These are phyloP conservation scores for Cystobasidium slooffiae DNA, from an alignment of 1,284 basidiomycete genomes.

Conservation along the genomic window DNA sequence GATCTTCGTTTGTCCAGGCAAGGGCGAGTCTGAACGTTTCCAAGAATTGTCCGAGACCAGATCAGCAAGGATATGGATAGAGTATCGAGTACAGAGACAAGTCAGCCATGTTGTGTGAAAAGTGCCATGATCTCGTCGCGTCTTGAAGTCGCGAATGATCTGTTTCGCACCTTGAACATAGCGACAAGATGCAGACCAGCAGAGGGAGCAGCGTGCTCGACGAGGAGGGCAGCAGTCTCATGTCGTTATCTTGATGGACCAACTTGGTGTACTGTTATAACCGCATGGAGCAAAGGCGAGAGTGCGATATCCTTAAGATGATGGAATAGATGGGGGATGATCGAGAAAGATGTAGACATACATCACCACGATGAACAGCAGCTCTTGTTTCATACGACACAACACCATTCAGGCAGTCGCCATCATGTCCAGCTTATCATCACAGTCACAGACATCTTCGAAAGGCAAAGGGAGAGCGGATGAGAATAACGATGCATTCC, in stretches of 20 bases:
- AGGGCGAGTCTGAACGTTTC: slow-evolving; percentile 40
- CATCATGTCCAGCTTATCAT: neutral
- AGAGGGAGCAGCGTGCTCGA: slow-evolving; percentile 8
- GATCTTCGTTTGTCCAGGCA: slow-evolving; percentile 53
- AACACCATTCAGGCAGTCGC: neutral
- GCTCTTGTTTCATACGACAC: neutral
- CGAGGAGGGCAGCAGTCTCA: slow-evolving; percentile 3
- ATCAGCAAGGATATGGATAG: neutral
- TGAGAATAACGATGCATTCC: neutral
- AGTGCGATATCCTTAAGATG: too few species aligned
- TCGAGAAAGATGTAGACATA: too few species aligned
- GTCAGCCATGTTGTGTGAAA: neutral
- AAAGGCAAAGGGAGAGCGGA: slow-evolving; percentile 21
- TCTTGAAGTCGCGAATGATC: neutral
- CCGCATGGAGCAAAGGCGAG: too few species aligned
- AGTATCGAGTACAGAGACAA: neutral
- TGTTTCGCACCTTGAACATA: slow-evolving; percentile 17
- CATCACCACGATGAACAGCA: too few species aligned
- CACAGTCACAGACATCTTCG: neutral
- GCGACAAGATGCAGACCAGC: slow-evolving; percentile 13
- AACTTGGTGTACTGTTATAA: neutral
- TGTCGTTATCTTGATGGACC: neutral
- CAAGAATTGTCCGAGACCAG: neutral
- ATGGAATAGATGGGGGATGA: too few species aligned
- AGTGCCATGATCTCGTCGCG: neutral